Evolutionary conservation across 2,329 filamentous ascomycete genomes (phyloP), one percentile per base, ranked within the genome.

Genomic region (Elsinoe ampelina): DNA sequence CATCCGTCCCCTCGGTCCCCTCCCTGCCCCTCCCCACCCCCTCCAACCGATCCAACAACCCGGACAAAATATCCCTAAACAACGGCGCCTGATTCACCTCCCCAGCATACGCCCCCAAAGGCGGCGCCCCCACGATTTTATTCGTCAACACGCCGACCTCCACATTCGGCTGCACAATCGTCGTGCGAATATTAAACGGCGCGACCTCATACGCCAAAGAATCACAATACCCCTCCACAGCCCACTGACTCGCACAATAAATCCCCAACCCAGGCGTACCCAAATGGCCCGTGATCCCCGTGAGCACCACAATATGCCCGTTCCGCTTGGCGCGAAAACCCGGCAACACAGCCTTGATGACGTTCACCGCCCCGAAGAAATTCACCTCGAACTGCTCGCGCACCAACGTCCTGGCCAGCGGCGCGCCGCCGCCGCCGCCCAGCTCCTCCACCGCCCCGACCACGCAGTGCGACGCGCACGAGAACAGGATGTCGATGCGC

Each of bases 171-270:
- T 98, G 92, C 43, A 98, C 86, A 63, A 97, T 91, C 39, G 90
- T 96, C 70, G 97, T 82, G 71, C 92, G 95, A 74, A 97, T 84
- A 72, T 96, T 96, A 76, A 97, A 97, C 0, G 93, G 93, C 0
- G 92, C 72, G 61, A 98, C 87, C 72, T 98, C 93, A 72, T 96
- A 98, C 1, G 92, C 91, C 20, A 98, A 79, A 59, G 89, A 83
- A 72, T 97, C 92, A 73, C 91, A 96, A 70, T 93, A 96, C 15
- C 92, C 93, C 72, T 97, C 93, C 35, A 96, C 80, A 1, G 90
- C 93, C 90, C 92, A 96, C 36, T 90, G 91, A 12, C 90, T 87
- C 15, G 92, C 89, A 62, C 90, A 93, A 70, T 95, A 93, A 76
- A 95, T 87, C 57, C 89, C 82, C 73, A 97, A 81, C 2, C 91